Percentiles rank a stretch among this genome's conserved stretches.
Conservation (phyloP, 768 basidiomycete species). For the Suillus luteus region DNA sequence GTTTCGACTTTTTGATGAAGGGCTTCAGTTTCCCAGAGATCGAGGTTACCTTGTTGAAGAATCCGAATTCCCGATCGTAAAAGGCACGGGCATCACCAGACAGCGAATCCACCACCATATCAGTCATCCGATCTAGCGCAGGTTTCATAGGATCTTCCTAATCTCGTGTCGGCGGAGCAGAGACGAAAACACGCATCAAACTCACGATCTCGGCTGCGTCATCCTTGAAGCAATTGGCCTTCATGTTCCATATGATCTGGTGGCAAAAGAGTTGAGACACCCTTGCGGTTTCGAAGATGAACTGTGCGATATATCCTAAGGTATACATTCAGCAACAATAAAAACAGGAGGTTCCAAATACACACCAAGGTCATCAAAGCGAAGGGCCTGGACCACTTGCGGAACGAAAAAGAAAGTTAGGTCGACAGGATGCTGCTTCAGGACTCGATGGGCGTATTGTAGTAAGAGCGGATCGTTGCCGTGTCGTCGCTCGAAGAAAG, state of each 20-base stretch:
- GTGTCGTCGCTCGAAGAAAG: slow-evolving; percentile 85
- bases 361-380: slow-evolving; percentile 85
- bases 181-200: slow-evolving; percentile 15
- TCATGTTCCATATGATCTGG: slow-evolving; percentile 99
- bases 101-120: slow-evolving; percentile 76
- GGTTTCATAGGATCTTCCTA: slow-evolving; percentile 98
- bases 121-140: slow-evolving; percentile 83
- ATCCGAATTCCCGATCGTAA: slow-evolving; percentile 92
- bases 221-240: slow-evolving; percentile 94
- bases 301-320: slow-evolving; percentile 88
- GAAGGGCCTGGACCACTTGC: slow-evolving; percentile 95
- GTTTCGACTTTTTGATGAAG: slow-evolving; percentile 91
- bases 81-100: slow-evolving; percentile 88
- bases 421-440: slow-evolving; percentile 93
- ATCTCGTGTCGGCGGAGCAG: slow-evolving; percentile 14
- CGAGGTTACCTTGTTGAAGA: slow-evolving; percentile 96
- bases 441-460: slow-evolving; percentile 94
- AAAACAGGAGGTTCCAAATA: background rate
- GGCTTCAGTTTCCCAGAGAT: slow-evolving; percentile 98
- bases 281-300: slow-evolving; percentile 96
- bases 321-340: slow-evolving; percentile 1
- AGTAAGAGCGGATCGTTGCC: slow-evolving; percentile 81
- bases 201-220: slow-evolving; percentile 82
- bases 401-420: slow-evolving; percentile 99
- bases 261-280: slow-evolving; percentile 98